phyloP scores from a whole-genome alignment of 192 early-diverging fungal species.

The Rhizoclosmatium sp. region DNA sequence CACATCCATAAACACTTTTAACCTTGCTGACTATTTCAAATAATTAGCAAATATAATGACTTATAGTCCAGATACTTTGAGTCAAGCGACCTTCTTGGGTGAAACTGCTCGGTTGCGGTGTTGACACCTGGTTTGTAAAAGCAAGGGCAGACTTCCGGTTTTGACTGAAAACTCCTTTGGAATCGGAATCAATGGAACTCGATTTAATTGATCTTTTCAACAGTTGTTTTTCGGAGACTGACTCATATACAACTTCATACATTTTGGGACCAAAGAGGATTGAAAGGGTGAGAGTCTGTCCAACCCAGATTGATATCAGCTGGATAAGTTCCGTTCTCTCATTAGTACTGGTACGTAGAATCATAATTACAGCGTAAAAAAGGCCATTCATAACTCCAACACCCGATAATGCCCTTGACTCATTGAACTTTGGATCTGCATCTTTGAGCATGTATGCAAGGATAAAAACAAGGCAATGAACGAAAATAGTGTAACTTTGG shows the following conservation, averaged over 20 bases:
- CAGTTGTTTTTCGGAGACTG: neutral
- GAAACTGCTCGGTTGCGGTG: too few relatives aligned
- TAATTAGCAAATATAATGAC: too few relatives aligned
- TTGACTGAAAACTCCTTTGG: too few relatives aligned
- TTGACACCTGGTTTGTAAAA: too few relatives aligned
- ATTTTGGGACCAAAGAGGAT: neutral
- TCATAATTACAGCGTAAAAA: neutral
- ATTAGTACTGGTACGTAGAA: neutral
- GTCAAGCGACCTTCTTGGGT: too few relatives aligned
- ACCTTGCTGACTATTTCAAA: too few relatives aligned
- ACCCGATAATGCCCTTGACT: neutral
- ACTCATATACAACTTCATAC: neutral
- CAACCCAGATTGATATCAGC: neutral
- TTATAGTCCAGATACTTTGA: too few relatives aligned
- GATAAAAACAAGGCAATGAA: neutral
- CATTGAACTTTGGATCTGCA: slow-evolving; percentile 4
- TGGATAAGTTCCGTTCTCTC: neutral
- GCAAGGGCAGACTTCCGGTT: too few relatives aligned
- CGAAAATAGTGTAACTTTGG: neutral
- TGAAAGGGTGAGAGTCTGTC: neutral
- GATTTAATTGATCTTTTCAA: neutral
- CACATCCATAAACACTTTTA: too few relatives aligned
- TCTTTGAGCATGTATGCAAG: slow-evolving; percentile 17
- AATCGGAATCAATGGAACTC: too few relatives aligned
- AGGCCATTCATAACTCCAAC: neutral